phyloP scores from a whole-genome alignment of 1,284 basidiomycete species.

The Moniliella sp. region DNA sequence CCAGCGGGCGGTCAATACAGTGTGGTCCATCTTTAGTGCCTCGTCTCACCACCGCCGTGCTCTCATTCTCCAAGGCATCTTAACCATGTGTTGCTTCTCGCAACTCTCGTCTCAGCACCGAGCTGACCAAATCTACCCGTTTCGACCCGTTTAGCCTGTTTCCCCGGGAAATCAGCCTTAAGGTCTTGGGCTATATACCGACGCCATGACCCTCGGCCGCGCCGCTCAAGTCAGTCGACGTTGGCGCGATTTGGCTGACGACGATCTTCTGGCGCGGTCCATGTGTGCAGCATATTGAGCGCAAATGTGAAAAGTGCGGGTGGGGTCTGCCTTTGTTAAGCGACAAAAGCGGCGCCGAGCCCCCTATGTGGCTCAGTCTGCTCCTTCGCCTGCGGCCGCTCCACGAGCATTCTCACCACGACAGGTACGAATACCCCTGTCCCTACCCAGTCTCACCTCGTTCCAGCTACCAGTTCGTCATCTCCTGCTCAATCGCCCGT shows the following conservation, averaged over 20 bases:
- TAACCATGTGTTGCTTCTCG: conserved; percentile 99
- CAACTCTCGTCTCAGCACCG: conserved; percentile 81
- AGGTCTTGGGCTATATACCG: conserved; percentile 73
- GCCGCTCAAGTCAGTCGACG: conserved; percentile 73
- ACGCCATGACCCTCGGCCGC: conserved; percentile 80
- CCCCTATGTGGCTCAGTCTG: too few species aligned
- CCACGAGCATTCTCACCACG: too few species aligned
- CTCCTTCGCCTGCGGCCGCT: too few species aligned
- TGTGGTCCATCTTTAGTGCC: conserved; percentile 91
- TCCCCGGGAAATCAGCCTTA: conserved; percentile 71
- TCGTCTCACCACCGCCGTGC: conserved; percentile 72
- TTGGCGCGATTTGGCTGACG: conserved; percentile 79
- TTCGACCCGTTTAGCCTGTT: conserved; percentile 71
- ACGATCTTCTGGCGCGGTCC: conserved; percentile 79
- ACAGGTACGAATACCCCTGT: too few species aligned
- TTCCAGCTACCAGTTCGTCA: too few species aligned
- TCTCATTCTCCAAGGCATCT: conserved; percentile 79
- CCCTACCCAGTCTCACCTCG: too few species aligned
- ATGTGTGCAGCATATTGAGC: conserved; percentile 98
- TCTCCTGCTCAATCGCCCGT: too few species aligned
- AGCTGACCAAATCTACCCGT: conserved; percentile 70
- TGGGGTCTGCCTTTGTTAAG: conserved; percentile 74
- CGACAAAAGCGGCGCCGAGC: conserved; percentile 47
- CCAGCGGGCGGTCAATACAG: conserved; percentile 64
- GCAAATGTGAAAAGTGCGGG: conserved; percentile 87